These are phyloP conservation scores for Tolypocladium inflatum DNA, from an alignment of 2,329 filamentous ascomycete species.

Conservation along the genomic window DNA sequence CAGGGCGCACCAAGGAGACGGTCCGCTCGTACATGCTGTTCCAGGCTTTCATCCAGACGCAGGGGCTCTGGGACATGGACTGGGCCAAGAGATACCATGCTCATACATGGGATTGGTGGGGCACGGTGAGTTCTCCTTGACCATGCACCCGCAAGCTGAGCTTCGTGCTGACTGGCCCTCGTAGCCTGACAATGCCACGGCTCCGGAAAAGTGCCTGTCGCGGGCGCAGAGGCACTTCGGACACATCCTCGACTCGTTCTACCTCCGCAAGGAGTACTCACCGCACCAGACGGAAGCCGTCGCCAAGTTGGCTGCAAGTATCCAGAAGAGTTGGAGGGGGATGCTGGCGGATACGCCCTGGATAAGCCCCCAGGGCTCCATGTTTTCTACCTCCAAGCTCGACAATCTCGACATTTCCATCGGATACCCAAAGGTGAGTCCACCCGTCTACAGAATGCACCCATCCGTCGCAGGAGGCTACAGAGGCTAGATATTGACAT, in stretches of 20 bases:
- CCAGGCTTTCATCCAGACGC: constrained; percentile 10
- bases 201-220: not conserved
- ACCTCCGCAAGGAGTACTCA: not conserved
- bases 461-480: no score
- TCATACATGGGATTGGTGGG: no score
- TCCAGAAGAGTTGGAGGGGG: not conserved
- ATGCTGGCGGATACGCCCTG: not conserved
- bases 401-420: not conserved
- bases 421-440: not conserved
- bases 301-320: not conserved
- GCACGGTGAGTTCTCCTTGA: no score
- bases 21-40: constrained; percentile 7
- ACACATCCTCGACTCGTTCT: constrained; percentile 2
- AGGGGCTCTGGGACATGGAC: constrained; percentile 3
- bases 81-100: not conserved
- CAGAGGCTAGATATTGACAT: not conserved
- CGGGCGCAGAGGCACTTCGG: constrained; percentile 5
- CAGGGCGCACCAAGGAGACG: not conserved
- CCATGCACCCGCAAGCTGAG: no score
- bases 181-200: not conserved
- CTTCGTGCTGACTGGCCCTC: not conserved
- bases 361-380: not conserved
- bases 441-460: no score
- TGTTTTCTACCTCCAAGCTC: not conserved
- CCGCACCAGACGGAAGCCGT: not conserved